Percentiles rank a stretch among this genome's conserved stretches.
These are phyloP conservation scores for Oryza glumipatula DNA, from an alignment of 176 grass and related monocot genomes.

Conservation along the genomic window DNA sequence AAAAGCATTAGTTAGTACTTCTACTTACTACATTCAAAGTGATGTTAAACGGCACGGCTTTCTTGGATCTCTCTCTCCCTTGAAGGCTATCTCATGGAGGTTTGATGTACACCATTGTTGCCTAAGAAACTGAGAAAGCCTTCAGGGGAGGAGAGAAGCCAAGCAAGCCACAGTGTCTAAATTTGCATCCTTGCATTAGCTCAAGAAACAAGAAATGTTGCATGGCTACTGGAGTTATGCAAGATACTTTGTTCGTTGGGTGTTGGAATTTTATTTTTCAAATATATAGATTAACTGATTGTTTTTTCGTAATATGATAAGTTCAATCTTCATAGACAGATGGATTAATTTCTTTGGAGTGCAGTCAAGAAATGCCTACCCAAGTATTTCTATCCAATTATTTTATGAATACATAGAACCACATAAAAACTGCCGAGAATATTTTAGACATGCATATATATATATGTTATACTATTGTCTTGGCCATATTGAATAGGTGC, in stretches of 20 bases:
- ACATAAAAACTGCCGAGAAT: neutral
- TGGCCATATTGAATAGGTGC: neutral
- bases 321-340: neutral
- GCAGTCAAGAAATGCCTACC: neutral
- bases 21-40: neutral
- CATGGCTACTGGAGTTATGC: neutral
- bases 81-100: constrained; percentile 40
- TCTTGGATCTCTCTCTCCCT: constrained; percentile 65
- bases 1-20: neutral
- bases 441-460: neutral
- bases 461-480: neutral
- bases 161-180: constrained; percentile 36
- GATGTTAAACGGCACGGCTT: constrained; percentile 38
- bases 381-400: neutral
- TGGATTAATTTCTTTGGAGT: neutral
- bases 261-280: neutral
- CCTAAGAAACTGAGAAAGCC: constrained; percentile 28
- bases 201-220: neutral
- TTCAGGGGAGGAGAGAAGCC: constrained; percentile 38
- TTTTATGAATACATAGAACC: neutral
- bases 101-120: neutral
- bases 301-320: neutral
- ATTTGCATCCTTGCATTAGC: neutral
- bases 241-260: neutral
- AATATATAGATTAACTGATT: neutral